Conservation (phyloP, 2,329 filamentous ascomycete species). For the Aspergillus candidus region DNA sequence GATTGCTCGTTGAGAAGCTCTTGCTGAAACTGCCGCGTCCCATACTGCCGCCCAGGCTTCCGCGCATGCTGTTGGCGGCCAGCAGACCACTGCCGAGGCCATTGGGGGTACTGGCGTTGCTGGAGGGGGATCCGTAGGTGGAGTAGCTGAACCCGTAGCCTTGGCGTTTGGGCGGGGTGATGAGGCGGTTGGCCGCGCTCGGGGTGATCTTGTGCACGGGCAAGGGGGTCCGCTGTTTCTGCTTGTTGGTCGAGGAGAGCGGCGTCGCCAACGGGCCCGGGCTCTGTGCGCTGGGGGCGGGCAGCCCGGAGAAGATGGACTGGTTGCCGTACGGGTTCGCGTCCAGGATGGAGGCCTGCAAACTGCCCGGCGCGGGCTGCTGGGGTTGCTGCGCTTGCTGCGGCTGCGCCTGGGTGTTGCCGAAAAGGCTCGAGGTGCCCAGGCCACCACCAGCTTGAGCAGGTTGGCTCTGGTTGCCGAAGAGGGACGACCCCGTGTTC, state of each 20-base stretch:
- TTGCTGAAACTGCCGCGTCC: constrained; percentile 66
- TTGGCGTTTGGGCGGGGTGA: constrained; percentile 72
- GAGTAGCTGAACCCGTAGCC: constrained; percentile 93
- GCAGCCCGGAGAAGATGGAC: constrained; percentile 72
- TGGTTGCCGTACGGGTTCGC: constrained; percentile 85
- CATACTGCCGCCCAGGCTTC: constrained; percentile 49
- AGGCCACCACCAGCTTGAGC: constrained; percentile 25
- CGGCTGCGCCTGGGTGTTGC: constrained; percentile 44
- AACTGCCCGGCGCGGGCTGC: constrained; percentile 37
- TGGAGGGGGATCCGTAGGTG: constrained; percentile 76
- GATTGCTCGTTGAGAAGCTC: constrained; percentile 80
- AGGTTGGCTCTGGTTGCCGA: constrained; percentile 44
- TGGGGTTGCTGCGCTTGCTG: constrained; percentile 44
- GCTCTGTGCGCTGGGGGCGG: constrained; percentile 57
- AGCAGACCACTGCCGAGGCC: constrained; percentile 61
- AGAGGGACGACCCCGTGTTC: constrained; percentile 48
- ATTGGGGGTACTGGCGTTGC: constrained; percentile 63
- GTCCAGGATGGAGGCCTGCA: constrained; percentile 75
- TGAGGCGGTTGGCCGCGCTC: constrained; percentile 68
- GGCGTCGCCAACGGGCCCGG: constrained; percentile 90
- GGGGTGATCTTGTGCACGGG: constrained; percentile 86
- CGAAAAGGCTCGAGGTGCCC: constrained; percentile 46
- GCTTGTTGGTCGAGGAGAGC: constrained; percentile 67
- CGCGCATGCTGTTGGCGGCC: constrained; percentile 27
- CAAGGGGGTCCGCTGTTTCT: constrained; percentile 71